Conservation (phyloP, 108 stramenopile genomes). For the Cyclotella atomus region DNA sequence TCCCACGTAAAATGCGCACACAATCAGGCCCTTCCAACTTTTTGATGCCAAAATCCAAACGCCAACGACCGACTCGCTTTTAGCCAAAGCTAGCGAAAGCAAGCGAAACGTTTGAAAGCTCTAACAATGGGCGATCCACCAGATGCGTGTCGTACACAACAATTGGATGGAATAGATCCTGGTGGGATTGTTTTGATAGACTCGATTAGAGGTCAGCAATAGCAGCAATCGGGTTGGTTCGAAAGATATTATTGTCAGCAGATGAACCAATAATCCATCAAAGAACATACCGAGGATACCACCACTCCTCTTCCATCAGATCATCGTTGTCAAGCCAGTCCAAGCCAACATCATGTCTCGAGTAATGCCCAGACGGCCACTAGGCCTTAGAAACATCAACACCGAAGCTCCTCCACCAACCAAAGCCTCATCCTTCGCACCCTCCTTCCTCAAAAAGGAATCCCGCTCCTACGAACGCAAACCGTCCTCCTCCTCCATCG, state of each 20-base stretch:
- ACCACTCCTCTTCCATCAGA: no score
- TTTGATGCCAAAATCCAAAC: background rate
- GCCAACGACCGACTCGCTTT: conserved; percentile 16
- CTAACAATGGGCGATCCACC: conserved; percentile 4
- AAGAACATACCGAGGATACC: no score
- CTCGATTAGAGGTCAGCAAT: no score
- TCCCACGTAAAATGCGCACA: conserved; percentile 5
- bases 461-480: conserved; percentile 13
- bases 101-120: no score
- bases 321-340: background rate
- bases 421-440: conserved; percentile 17
- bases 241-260: no score
- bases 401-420: conserved; percentile 21
- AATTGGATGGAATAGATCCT: background rate
- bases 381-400: conserved; percentile 29
- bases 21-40: background rate
- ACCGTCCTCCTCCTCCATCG: conserved; percentile 11
- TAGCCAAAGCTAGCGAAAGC: no score
- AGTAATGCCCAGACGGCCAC: conserved; percentile 17
- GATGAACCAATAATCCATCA: no score
- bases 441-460: conserved; percentile 22
- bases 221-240: no score
- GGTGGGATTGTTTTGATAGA: no score
- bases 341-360: conserved; percentile 26
- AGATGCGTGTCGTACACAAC: background rate